A percentile compares a stretch with the other conserved stretches of the same genome.
These are phyloP conservation scores for Pseudogymnoascus sp. DNA, from an alignment of 2,329 filamentous ascomycete genomes.

Conservation along the genomic window DNA sequence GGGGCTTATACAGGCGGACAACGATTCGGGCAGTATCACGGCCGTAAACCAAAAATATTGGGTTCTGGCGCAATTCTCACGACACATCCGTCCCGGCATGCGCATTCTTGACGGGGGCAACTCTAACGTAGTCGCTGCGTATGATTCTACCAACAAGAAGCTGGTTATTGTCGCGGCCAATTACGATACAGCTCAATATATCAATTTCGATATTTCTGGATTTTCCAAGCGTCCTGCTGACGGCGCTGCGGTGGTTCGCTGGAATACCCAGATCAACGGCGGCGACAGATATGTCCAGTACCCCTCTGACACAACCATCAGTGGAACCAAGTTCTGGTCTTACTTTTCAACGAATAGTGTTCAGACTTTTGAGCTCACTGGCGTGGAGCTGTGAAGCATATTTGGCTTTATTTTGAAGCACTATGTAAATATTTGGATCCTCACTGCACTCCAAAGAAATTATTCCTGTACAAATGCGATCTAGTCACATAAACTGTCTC, in stretches of 20 bases:
- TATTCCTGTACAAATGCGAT: no score
- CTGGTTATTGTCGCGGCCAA: slow-evolving; percentile 36
- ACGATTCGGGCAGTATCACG: slow-evolving; percentile 28
- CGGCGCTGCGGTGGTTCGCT: slow-evolving; percentile 31
- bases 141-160: slow-evolving; percentile 29
- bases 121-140: slow-evolving; percentile 34
- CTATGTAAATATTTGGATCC: not conserved
- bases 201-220: slow-evolving; percentile 34
- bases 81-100: slow-evolving; percentile 37
- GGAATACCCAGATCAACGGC: slow-evolving; percentile 32
- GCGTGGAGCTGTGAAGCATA: not conserved
- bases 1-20: slow-evolving; percentile 36
- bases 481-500: no score
- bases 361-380: slow-evolving; percentile 34
- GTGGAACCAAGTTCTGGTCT: slow-evolving; percentile 32
- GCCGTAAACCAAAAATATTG: slow-evolving; percentile 34
- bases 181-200: slow-evolving; percentile 32
- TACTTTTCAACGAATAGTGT: slow-evolving; percentile 31
- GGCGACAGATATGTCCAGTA: slow-evolving; percentile 31
- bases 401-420: not conserved
- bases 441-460: no score
- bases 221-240: slow-evolving; percentile 23
- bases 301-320: slow-evolving; percentile 27
- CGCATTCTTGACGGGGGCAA: slow-evolving; percentile 32
- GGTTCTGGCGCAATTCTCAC: slow-evolving; percentile 36